Base-by-base conservation (phyloP, 1,284 basidiomycete species). In the Rhodotorula sp. region DNA sequence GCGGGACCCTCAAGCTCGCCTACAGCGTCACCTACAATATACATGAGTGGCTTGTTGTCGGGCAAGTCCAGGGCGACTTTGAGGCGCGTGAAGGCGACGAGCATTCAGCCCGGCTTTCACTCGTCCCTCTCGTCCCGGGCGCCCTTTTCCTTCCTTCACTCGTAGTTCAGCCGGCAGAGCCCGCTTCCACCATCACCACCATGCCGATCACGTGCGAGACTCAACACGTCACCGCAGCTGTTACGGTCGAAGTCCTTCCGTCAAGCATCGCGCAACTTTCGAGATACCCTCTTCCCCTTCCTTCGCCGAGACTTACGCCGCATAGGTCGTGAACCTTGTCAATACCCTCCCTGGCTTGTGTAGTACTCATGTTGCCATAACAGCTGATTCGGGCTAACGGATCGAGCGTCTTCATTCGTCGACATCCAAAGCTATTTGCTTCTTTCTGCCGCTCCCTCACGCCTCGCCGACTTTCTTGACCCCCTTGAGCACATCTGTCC, bases 401-500 rank as follows among this genome's bases (percentile, higher is more conserved):
- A 43, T 7, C 56, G 28, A 23, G 18, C 34, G 4, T 38, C 56
- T 59, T 34, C 28, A 31, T 56, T 56, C 55, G 31, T 18, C 6
- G 6, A 23, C 5, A 16, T 56, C 18, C 16, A 56, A 15, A 28
- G 16, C 15, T 15, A 21, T 5, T 5, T 56, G 55, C 34, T 21
- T 23, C 50, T 54, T 34, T 34, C 34, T 34, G 21, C 8, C 47
- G 18, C 52, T 48, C 12, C 10, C 45, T 54, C 28, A 88, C 63
- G 80, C 72, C 73, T 93, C 89, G 7, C 92, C 92, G 1, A 95
- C 90, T 78, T 89, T 90, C 84, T 92, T 93, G 45, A 93, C 85
- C 1, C 86, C 87, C 26, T 80, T 80, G 21, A 84, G 80, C 64
- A 84, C 83, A 34, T 82, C 81, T 10, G 81, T 80, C 1, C 83